Conservation (phyloP, 805 yeast species). For the Candida maesae region DNA sequence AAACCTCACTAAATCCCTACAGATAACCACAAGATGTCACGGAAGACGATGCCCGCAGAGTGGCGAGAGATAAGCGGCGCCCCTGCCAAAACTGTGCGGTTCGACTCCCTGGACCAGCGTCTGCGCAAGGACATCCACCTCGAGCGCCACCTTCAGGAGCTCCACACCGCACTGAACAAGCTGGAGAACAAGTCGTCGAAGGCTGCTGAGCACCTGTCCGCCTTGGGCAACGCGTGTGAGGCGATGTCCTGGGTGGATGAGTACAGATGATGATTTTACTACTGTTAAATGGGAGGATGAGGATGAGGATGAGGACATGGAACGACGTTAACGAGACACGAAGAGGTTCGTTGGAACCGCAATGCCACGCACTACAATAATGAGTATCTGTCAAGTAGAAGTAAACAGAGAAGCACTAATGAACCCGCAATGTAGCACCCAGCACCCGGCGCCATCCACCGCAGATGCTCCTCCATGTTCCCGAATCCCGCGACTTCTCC, state of each 20-base stretch:
- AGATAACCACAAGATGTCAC: slow-evolving; percentile 1
- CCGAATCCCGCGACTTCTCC: neutral
- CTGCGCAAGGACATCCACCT: slow-evolving; percentile 18
- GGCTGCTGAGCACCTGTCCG: slow-evolving; percentile 8
- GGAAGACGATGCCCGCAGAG: slow-evolving; percentile 1
- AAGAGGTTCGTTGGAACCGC: neutral
- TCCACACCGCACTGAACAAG: slow-evolving; percentile 20
- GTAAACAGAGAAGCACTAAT: no score
- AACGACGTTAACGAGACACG: neutral
- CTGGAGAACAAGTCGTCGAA: slow-evolving; percentile 20
- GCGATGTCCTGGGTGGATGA: slow-evolving; percentile 22
- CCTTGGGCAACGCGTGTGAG: slow-evolving; percentile 14
- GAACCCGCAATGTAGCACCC: no score
- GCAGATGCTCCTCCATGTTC: no score
- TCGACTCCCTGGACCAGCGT: slow-evolving; percentile 10
- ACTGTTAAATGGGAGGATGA: neutral
- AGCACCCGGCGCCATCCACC: no score
- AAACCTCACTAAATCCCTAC: no score
- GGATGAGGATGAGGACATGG: no score
- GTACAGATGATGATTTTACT: neutral
- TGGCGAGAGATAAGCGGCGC: slow-evolving; percentile 19
- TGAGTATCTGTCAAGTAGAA: no score
- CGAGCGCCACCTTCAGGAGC: slow-evolving; percentile 15
- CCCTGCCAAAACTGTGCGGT: slow-evolving; percentile 15
- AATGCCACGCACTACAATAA: no score